A percentile compares a stretch with the other conserved stretches of the same genome.
Evolutionary conservation across 176 grass and related monocot species (phyloP).

Genomic region (Paspalum notatum): DNA sequence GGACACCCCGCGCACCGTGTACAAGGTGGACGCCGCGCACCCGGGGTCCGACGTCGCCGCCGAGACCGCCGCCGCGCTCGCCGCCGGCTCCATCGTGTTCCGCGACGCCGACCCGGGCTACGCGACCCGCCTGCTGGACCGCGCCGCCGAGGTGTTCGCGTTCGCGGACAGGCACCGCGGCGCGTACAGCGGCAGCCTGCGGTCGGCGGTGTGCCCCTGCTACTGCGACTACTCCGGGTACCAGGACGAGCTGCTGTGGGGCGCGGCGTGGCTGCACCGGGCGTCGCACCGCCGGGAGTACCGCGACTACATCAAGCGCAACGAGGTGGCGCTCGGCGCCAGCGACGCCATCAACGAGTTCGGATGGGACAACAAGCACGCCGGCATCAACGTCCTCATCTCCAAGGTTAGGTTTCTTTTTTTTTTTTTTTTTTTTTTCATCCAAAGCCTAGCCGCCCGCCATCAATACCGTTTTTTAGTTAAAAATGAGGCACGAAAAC

Average conservation of each 20-base stretch:
- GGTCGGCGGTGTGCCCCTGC: slow-evolving; percentile 76
- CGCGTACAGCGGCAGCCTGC: slow-evolving; percentile 79
- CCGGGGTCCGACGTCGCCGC: slow-evolving; percentile 90
- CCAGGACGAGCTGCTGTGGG: slow-evolving; percentile 97
- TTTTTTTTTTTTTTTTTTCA: too few species aligned
- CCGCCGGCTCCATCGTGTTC: slow-evolving; percentile 83
- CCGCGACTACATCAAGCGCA: slow-evolving; percentile 78
- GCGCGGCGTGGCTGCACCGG: slow-evolving; percentile 90
- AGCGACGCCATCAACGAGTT: slow-evolving; percentile 84
- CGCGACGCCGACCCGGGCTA: slow-evolving; percentile 62
- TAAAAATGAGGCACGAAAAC: too few species aligned
- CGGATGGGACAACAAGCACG: slow-evolving; percentile 98
- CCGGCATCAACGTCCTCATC: slow-evolving; percentile 92
- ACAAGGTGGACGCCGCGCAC: slow-evolving; percentile 65
- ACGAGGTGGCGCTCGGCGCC: slow-evolving; percentile 78
- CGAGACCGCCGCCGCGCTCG: slow-evolving; percentile 85
- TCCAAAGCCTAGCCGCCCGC: too few species aligned
- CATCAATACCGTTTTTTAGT: too few species aligned
- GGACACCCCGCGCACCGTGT: slow-evolving; percentile 87
- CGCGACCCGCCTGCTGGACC: slow-evolving; percentile 65
- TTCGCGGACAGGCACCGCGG: slow-evolving; percentile 81
- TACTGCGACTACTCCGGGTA: slow-evolving; percentile 94
- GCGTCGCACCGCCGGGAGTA: slow-evolving; percentile 66
- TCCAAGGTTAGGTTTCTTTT: slow-evolving; percentile 70
- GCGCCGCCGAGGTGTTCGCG: slow-evolving; percentile 72